Evolutionary conservation across 345 rosid species (phyloP).

Genomic region (Abelmoschus esculentus): DNA sequence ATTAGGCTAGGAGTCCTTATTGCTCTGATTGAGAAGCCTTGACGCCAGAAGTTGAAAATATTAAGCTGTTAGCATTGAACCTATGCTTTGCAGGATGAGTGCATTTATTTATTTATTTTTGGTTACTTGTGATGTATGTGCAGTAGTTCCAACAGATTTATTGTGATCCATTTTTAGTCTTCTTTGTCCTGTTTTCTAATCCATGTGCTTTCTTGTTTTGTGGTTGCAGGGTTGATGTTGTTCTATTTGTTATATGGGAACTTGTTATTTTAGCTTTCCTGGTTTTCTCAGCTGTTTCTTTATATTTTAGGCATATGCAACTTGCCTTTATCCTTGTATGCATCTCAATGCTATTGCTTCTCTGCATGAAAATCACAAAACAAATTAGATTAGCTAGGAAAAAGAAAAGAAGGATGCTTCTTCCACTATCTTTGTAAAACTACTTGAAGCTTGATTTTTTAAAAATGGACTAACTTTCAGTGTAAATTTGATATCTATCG

Average conservation of each 20-base stretch:
- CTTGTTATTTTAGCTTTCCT: conserved; percentile 76
- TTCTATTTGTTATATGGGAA: conserved; percentile 87
- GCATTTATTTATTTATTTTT: too few species aligned
- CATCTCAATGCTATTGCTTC: conserved; percentile 58
- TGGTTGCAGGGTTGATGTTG: conserved; percentile 83
- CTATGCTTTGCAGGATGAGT: neutral
- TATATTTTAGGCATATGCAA: conserved; percentile 63
- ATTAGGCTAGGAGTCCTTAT: neutral
- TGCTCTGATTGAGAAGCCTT: neutral
- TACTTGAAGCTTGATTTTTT: neutral
- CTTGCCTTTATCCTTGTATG: conserved; percentile 70
- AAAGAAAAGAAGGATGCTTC: conserved; percentile 96
- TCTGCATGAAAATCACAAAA: conserved; percentile 83
- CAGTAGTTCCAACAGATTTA: neutral
- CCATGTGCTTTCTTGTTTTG: conserved; percentile 1
- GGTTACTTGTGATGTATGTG: neutral
- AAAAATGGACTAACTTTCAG: conserved; percentile 10
- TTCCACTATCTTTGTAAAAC: conserved; percentile 82
- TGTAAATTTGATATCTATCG: conserved; percentile 20
- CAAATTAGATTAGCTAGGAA: conserved; percentile 73
- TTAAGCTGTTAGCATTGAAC: neutral
- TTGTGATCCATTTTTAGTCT: neutral
- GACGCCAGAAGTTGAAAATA: neutral
- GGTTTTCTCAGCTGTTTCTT: conserved; percentile 89
- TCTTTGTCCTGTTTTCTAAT: neutral